phyloP scores from a whole-genome alignment of 2,329 filamentous ascomycete genomes.

The Knoxdaviesia proteae region DNA sequence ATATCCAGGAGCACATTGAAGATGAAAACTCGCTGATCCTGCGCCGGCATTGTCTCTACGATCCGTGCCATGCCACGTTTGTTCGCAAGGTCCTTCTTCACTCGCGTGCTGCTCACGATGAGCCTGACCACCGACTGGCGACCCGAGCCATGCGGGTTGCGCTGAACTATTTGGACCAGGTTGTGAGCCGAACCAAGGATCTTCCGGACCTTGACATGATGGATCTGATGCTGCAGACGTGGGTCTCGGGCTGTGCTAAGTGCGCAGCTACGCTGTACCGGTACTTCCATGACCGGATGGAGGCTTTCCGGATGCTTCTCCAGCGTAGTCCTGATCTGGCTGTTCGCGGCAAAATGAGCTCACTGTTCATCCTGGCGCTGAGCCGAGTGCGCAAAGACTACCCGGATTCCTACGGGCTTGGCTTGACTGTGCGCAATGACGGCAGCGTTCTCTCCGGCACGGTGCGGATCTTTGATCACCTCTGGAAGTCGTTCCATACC shows the following conservation, averaged over 20 bases:
- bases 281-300: constrained; percentile 35
- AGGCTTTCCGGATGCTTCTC: constrained; percentile 42
- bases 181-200: constrained; percentile 53
- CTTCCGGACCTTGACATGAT: constrained; percentile 38
- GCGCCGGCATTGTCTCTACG: constrained; percentile 60
- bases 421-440: constrained; percentile 3
- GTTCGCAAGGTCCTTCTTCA: constrained; percentile 39
- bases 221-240: constrained; percentile 23
- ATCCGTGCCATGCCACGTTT: constrained; percentile 48
- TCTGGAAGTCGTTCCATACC: constrained; percentile 43
- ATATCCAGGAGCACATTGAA: constrained; percentile 37
- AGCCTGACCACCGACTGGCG: neutral
- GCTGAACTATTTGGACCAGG: constrained; percentile 51
- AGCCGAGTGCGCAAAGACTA: constrained; percentile 25
- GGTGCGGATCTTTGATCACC: constrained; percentile 26
- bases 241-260: constrained; percentile 25
- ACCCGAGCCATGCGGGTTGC: constrained; percentile 25
- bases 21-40: constrained; percentile 54
- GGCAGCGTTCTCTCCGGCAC: constrained; percentile 15
- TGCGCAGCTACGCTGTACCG: constrained; percentile 39
- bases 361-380: constrained; percentile 31
- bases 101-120: constrained; percentile 18
- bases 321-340: constrained; percentile 34
- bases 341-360: constrained; percentile 31
- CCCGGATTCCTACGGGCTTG: constrained; percentile 14